A percentile compares a stretch with the other conserved stretches of the same genome.
Evolutionary conservation across 2,329 filamentous ascomycete genomes (phyloP).

Genomic region (Scedosporium apiospermum): DNA sequence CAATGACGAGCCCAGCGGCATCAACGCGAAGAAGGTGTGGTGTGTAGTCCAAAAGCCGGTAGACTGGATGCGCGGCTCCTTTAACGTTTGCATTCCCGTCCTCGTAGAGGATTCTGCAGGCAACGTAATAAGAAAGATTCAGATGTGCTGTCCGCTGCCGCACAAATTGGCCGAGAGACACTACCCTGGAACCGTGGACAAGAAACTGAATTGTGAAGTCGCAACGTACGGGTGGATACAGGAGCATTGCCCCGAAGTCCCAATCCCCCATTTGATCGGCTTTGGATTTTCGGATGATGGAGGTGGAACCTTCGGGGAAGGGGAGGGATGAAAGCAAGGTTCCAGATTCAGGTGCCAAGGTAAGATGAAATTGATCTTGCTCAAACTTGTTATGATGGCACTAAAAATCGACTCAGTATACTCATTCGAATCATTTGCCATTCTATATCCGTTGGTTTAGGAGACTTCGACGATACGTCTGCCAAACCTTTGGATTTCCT

Average conservation of each 20-base stretch:
- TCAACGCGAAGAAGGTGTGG: no score
- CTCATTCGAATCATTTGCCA: slow-evolving; percentile 9
- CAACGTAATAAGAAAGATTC: neutral
- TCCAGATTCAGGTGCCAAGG: no score
- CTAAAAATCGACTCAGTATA: slow-evolving; percentile 7
- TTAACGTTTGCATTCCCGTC: no score
- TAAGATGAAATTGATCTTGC: neutral
- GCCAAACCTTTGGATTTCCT: slow-evolving; percentile 2
- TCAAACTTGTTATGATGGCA: neutral
- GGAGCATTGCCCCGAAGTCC: slow-evolving; percentile 15
- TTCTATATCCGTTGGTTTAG: slow-evolving; percentile 7
- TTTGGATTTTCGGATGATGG: slow-evolving; percentile 13
- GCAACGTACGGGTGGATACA: slow-evolving; percentile 17
- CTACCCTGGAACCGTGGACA: slow-evolving; percentile 28
- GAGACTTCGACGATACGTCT: neutral
- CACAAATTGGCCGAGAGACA: slow-evolving; percentile 25
- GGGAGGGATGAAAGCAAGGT: no score
- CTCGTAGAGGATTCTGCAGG: no score
- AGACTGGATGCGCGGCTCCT: no score
- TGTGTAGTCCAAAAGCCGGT: no score
- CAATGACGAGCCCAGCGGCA: no score
- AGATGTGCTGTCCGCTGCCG: slow-evolving; percentile 21
- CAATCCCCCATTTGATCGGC: slow-evolving; percentile 15
- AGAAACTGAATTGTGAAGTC: slow-evolving; percentile 26
- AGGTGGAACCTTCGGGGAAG: no score